These are phyloP conservation scores for Tolypocladium inflatum DNA, from an alignment of 2,329 filamentous ascomycete genomes.

Conservation along the genomic window DNA sequence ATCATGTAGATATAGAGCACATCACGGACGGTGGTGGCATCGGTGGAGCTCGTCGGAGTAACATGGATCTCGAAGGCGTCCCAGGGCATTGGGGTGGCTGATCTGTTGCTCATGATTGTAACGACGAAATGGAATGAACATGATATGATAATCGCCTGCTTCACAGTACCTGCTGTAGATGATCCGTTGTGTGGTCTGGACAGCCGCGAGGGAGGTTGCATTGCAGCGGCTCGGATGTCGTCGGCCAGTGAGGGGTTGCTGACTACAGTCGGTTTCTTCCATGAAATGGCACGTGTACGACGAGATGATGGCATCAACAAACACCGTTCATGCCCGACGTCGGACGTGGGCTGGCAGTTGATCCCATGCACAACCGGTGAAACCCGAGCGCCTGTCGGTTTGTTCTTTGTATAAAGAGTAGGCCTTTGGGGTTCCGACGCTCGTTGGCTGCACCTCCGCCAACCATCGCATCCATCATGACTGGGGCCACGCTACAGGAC, in stretches of 20 bases:
- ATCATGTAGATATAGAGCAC: conserved; percentile 13
- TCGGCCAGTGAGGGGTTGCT: background rate
- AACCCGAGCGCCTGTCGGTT: background rate
- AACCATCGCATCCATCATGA: conserved; percentile 14
- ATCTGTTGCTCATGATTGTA: conserved; percentile 18
- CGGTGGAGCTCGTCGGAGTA: conserved; percentile 8
- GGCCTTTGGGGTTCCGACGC: background rate
- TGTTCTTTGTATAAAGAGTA: background rate
- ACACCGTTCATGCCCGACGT: background rate
- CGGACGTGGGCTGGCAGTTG: background rate
- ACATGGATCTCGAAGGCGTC: conserved; percentile 12
- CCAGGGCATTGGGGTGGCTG: conserved; percentile 9
- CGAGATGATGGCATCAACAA: background rate
- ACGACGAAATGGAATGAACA: conserved; percentile 20
- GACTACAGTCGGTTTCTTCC: background rate
- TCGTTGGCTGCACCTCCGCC: background rate
- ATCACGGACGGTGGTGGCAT: conserved; percentile 4
- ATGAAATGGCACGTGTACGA: background rate
- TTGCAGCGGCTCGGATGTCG: background rate
- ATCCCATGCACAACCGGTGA: background rate
- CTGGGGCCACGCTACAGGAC: conserved; percentile 16
- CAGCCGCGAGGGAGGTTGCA: background rate
- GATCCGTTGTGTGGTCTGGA: background rate
- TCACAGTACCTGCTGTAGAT: background rate
- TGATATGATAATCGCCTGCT: conserved; percentile 9